Evolutionary conservation across 208 protist species (phyloP), one percentile per base, ranked within the genome.

Genomic region (Vickermania ingenoplastis): DNA sequence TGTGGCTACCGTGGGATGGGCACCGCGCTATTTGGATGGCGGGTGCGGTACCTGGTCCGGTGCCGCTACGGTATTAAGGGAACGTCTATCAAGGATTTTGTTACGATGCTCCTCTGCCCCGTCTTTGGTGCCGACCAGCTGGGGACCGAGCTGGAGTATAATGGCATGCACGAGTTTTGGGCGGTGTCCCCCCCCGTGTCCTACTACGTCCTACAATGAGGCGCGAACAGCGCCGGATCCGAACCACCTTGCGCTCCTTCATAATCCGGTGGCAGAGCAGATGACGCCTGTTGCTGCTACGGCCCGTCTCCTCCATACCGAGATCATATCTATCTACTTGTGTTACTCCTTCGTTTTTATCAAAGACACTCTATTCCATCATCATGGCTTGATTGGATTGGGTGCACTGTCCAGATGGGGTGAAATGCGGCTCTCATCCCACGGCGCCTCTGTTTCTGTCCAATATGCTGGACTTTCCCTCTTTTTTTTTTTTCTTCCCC

Each of bases 11-110:
- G 81, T 30, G 85, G 85, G 14, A n/a, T 81, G 24, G 85, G 85
- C n/a, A 82, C 81, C 2, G 55, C 72, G 2, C 54, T 81, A 1
- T 89, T 71, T 56, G 76, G 68, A 7, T 86, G 73, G 62, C 81
- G 83, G 21, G 66, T 88, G 41, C 85, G 85, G 3, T 92, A 85
- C 60, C 29, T 86, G 22, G 55, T 89, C 23, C 81, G 81, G 1
- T 71, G 67, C 13, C 85, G 85, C 13, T 92, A 89, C 61, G 73
- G 73, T 41, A 60, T 92, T 2, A 59, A 67, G 4, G 57, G 67
- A 11, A 63, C 55, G 49, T 65, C 76, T 1, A 21, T 55, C 22
- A 21, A 45, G 1, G 77, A 86, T 49, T 52, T 86, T 17, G 22
- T 67, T 1, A 28, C 53, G n/a, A 67, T 73, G 57, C 30, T 69